phyloP scores from a whole-genome alignment of 116 monocot species.

The Cymodocea nodosa region DNA sequence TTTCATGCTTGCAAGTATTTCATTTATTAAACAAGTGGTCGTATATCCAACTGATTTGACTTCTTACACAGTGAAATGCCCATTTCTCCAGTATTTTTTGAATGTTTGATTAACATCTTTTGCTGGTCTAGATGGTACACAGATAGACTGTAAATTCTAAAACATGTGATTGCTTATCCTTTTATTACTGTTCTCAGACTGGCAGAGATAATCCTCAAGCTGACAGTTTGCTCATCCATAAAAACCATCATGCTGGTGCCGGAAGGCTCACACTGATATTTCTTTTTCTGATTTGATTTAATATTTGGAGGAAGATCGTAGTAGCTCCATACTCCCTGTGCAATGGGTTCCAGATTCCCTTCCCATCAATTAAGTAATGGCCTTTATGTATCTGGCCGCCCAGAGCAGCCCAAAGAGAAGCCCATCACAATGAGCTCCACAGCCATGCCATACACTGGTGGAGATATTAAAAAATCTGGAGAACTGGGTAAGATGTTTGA shows the following conservation, averaged over 20 bases:
- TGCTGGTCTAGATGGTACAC: too few relatives aligned
- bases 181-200: background rate
- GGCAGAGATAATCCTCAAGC: background rate
- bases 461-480: conserved; percentile 90
- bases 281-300: background rate
- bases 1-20: too few relatives aligned
- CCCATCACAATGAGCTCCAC: conserved; percentile 44
- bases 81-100: too few relatives aligned
- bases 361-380: conserved; percentile 98
- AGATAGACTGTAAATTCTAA: too few relatives aligned
- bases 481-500: conserved; percentile 98
- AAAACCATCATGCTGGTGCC: background rate
- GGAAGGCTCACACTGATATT: background rate
- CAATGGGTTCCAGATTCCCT: conserved; percentile 87
- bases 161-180: background rate
- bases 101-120: too few relatives aligned
- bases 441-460: conserved; percentile 89
- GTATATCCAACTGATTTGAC: too few relatives aligned
- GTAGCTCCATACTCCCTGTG: background rate
- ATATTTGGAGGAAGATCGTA: background rate
- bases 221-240: background rate
- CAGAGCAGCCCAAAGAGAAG: conserved; percentile 89
- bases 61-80: too few relatives aligned
- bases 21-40: too few relatives aligned
- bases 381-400: conserved; percentile 84